These are phyloP conservation scores for Musa beccarii DNA, from an alignment of 176 grass and related monocot species.

Conservation along the genomic window DNA sequence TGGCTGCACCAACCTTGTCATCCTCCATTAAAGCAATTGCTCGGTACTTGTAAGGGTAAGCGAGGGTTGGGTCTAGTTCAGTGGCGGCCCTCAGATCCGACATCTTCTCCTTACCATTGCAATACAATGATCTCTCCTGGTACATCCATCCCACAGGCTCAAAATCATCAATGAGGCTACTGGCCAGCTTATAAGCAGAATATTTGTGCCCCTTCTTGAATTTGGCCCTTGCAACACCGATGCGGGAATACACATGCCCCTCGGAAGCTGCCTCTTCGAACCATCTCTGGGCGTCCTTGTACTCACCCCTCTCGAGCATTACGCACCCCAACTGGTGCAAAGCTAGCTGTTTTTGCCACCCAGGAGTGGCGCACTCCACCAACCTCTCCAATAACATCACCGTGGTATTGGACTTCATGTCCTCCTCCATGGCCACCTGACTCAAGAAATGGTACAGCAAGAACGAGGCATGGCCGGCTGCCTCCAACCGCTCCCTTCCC, in stretches of 20 bases:
- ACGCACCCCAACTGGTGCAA: constrained; percentile 85
- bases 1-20: constrained; percentile 55
- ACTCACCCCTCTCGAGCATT: constrained; percentile 85
- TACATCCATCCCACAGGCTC: constrained; percentile 80
- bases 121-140: constrained; percentile 71
- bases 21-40: constrained; percentile 51
- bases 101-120: constrained; percentile 75
- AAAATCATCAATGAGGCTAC: constrained; percentile 41
- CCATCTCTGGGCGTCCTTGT: constrained; percentile 72
- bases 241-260: constrained; percentile 75
- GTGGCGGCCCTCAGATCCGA: constrained; percentile 50
- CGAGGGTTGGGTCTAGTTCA: constrained; percentile 58
- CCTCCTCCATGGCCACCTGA: constrained; percentile 78
- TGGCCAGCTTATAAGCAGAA: constrained; percentile 76
- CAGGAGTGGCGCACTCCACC: constrained; percentile 41
- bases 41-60: constrained; percentile 85
- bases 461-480: constrained; percentile 64
- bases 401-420: constrained; percentile 68
- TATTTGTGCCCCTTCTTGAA: constrained; percentile 93
- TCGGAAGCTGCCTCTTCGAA: constrained; percentile 69
- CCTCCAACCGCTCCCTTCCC: constrained; percentile 53
- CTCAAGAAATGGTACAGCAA: constrained; percentile 82
- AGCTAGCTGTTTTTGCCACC: constrained; percentile 71
- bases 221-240: constrained; percentile 76
- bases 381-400: constrained; percentile 79